These are phyloP conservation scores for Alternaria angustiovoidea DNA, from an alignment of 2,329 filamentous ascomycete genomes.

Conservation along the genomic window DNA sequence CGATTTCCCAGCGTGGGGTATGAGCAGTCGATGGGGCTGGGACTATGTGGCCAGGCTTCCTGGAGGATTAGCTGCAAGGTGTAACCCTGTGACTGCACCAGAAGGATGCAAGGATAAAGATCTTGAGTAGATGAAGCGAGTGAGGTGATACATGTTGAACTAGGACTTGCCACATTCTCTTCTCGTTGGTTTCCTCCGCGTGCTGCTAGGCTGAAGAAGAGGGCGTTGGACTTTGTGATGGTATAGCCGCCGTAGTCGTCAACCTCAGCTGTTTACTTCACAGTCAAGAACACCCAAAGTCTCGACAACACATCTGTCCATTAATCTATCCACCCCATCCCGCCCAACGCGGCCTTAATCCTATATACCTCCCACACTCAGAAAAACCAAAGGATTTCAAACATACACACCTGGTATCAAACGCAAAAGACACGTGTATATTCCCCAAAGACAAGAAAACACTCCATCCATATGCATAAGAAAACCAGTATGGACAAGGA, in stretches of 20 bases:
- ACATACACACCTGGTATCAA: conserved; percentile 7
- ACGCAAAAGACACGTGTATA: conserved; percentile 7
- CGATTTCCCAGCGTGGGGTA: conserved; percentile 58
- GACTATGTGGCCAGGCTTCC: conserved; percentile 55
- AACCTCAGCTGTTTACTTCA: neutral
- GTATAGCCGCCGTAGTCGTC: too few relatives aligned
- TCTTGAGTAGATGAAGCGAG: conserved; percentile 21
- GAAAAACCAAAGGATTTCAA: neutral
- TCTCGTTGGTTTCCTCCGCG: too few relatives aligned
- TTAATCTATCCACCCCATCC: neutral
- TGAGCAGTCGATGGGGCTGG: conserved; percentile 57
- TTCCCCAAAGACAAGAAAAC: conserved; percentile 3
- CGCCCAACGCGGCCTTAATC: neutral
- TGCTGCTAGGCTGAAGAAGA: too few relatives aligned
- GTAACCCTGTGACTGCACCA: conserved; percentile 51
- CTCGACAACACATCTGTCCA: neutral
- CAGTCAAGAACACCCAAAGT: neutral
- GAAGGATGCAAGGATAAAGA: conserved; percentile 44
- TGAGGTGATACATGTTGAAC: neutral
- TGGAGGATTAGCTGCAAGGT: conserved; percentile 43
- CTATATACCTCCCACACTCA: neutral
- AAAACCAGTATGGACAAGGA: conserved; percentile 1
- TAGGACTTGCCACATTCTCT: neutral
- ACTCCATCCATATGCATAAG: conserved; percentile 5
- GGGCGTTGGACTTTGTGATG: too few relatives aligned